A percentile compares a stretch with the other conserved stretches of the same genome.
These are phyloP conservation scores for Theileria orientalis DNA, from an alignment of 169 alveolate genomes.

Conservation along the genomic window DNA sequence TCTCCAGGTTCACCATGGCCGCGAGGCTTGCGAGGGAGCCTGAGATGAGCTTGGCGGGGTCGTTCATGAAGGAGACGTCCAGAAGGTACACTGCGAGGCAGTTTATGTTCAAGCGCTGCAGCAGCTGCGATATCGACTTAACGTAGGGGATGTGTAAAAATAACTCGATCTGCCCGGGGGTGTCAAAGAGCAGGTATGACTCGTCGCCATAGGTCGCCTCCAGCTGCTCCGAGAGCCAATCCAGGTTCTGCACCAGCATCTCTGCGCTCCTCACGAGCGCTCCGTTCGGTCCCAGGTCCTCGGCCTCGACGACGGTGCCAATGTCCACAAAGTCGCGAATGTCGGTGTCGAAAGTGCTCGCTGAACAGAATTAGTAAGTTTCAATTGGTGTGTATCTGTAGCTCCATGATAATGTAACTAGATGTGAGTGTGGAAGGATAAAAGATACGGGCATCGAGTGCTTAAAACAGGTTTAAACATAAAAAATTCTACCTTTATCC, in stretches of 20 bases:
- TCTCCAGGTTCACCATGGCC: slow-evolving; percentile 92
- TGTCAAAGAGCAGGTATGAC: slow-evolving; percentile 91
- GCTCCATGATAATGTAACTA: slow-evolving; percentile 30
- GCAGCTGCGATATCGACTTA: slow-evolving; percentile 82
- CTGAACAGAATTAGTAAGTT: slow-evolving; percentile 13
- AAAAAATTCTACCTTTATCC: neutral
- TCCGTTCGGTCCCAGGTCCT: slow-evolving; percentile 95
- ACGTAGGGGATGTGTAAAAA: slow-evolving; percentile 93
- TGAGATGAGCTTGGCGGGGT: slow-evolving; percentile 90
- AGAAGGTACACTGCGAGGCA: slow-evolving; percentile 90
- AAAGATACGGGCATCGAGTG: no score
- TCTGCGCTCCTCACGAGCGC: slow-evolving; percentile 95
- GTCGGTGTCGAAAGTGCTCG: slow-evolving; percentile 83
- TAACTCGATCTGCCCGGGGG: slow-evolving; percentile 97
- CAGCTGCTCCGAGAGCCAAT: slow-evolving; percentile 92
- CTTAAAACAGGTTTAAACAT: no score
- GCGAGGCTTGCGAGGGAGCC: slow-evolving; percentile 92
- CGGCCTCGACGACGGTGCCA: slow-evolving; percentile 90
- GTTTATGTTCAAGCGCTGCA: slow-evolving; percentile 86
- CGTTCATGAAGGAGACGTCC: slow-evolving; percentile 92
- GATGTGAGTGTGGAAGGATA: neutral
- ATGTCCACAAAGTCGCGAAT: slow-evolving; percentile 93
- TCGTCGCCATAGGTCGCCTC: slow-evolving; percentile 90
- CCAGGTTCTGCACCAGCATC: slow-evolving; percentile 87
- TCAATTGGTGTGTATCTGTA: no score